Evolutionary conservation across 164 flowering plant species (phyloP).

Genomic region (Amborella trichopoda): DNA sequence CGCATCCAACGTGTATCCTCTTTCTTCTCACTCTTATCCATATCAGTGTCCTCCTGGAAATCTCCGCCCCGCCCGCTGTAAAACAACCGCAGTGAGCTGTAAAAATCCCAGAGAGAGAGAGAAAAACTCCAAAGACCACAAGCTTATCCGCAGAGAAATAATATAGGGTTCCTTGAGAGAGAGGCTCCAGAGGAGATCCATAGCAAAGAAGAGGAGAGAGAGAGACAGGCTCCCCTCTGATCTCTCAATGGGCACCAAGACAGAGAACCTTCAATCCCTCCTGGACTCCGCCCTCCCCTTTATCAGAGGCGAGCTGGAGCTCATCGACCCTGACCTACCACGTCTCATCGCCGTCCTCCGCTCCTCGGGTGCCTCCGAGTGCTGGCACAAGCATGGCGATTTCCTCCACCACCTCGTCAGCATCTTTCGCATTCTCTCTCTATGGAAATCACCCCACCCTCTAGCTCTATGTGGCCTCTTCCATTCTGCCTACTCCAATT

Average conservation of each 20-base stretch:
- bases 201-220: background rate
- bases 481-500: conserved; percentile 96
- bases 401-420: conserved; percentile 85
- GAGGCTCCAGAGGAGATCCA: background rate
- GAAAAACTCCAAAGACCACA: background rate
- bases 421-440: conserved; percentile 53
- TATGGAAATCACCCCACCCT: conserved; percentile 52
- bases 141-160: background rate
- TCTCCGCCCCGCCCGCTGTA: no score
- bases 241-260: no score
- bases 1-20: background rate
- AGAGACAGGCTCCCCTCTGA: no score
- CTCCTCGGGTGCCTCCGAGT: conserved; percentile 86
- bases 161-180: background rate
- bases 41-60: no score
- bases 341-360: conserved; percentile 52
- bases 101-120: background rate
- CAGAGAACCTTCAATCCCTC: conserved; percentile 21
- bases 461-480: conserved; percentile 90
- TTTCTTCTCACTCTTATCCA: no score
- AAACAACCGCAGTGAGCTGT: no score
- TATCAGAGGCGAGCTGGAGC: conserved; percentile 60
- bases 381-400: conserved; percentile 98
- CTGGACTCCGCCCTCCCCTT: conserved; percentile 58
- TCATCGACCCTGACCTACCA: conserved; percentile 50